Evolutionary conservation across 2,329 filamentous ascomycete species (phyloP).

Genomic region (Acrocalymma vagum): DNA sequence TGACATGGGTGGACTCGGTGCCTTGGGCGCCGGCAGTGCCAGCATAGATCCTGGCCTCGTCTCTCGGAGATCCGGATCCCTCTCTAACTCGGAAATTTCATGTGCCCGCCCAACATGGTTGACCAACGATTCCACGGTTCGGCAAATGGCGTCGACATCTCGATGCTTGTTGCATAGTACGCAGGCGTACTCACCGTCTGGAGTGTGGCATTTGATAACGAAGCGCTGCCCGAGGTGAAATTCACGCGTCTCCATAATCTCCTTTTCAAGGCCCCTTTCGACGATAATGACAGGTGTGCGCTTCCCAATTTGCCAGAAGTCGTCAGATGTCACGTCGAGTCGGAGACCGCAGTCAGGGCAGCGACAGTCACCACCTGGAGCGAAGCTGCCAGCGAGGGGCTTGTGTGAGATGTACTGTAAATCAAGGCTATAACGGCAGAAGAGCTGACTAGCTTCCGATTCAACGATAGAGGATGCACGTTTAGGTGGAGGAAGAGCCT

Average conservation of each 20-base stretch:
- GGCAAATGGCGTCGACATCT: conserved; percentile 46
- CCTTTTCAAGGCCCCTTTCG: conserved; percentile 37
- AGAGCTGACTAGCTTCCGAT: conserved; percentile 31
- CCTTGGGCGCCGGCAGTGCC: conserved; percentile 27
- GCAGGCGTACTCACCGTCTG: conserved; percentile 46
- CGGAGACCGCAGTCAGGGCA: conserved; percentile 40
- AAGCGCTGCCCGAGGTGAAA: conserved; percentile 48
- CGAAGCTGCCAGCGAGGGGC: conserved; percentile 40
- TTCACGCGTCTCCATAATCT: conserved; percentile 44
- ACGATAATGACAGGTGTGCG: conserved; percentile 34
- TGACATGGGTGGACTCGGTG: conserved; percentile 17
- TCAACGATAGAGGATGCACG: conserved; percentile 33
- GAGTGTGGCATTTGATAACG: conserved; percentile 48
- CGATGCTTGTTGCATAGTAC: conserved; percentile 42
- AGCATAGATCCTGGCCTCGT: conserved; percentile 23
- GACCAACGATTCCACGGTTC: conserved; percentile 44
- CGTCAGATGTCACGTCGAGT: conserved; percentile 39
- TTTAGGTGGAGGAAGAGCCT: conserved; percentile 30
- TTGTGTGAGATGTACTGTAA: conserved; percentile 40
- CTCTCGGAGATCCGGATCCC: conserved; percentile 42
- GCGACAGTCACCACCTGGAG: conserved; percentile 37
- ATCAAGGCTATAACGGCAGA: conserved; percentile 45
- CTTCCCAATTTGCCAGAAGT: conserved; percentile 50
- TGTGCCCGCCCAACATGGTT: conserved; percentile 47
- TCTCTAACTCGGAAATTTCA: conserved; percentile 39